Evolutionary conservation across 2,329 filamentous ascomycete genomes (phyloP).

Genomic region (Claviceps fusiformis): DNA sequence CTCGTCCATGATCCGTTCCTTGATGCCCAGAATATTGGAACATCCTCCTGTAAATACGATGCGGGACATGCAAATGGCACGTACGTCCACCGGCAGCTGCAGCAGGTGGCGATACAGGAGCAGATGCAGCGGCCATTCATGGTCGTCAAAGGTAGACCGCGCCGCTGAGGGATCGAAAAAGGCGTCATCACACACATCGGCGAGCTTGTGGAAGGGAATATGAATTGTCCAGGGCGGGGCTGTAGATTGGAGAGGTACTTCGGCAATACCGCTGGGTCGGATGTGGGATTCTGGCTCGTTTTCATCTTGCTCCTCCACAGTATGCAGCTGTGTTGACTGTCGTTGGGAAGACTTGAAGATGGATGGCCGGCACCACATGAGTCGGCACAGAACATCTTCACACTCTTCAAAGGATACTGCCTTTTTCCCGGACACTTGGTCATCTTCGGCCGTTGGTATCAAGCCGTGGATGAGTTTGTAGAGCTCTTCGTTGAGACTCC

Average conservation of each 20-base stretch:
- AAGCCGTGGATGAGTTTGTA: constrained; percentile 42
- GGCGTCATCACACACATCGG: constrained; percentile 60
- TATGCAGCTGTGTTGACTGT: constrained; percentile 27
- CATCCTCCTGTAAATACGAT: constrained; percentile 78
- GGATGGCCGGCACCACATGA: constrained; percentile 57
- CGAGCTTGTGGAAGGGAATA: constrained; percentile 55
- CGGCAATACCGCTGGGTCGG: constrained; percentile 16
- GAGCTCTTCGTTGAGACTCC: constrained; percentile 54
- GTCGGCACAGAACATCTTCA: constrained; percentile 61
- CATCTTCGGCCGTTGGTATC: constrained; percentile 15
- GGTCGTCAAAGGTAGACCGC: constrained; percentile 58
- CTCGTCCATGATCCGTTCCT: constrained; percentile 63
- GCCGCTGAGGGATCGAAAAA: constrained; percentile 50
- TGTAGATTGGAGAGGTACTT: constrained; percentile 33
- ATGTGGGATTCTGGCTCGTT: constrained; percentile 22
- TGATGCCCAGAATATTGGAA: constrained; percentile 65
- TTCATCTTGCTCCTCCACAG: constrained; percentile 46
- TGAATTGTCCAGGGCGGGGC: constrained; percentile 40
- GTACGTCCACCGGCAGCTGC: constrained; percentile 65
- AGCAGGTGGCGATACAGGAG: constrained; percentile 67
- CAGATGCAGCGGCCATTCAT: constrained; percentile 66
- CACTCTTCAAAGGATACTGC: constrained; percentile 61
- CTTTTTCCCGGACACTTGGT: constrained; percentile 17
- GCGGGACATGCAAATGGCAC: constrained; percentile 75
- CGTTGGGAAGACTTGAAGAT: constrained; percentile 19